Conservation (phyloP, 257 asterid species). For the Solanum gandarillasii region DNA sequence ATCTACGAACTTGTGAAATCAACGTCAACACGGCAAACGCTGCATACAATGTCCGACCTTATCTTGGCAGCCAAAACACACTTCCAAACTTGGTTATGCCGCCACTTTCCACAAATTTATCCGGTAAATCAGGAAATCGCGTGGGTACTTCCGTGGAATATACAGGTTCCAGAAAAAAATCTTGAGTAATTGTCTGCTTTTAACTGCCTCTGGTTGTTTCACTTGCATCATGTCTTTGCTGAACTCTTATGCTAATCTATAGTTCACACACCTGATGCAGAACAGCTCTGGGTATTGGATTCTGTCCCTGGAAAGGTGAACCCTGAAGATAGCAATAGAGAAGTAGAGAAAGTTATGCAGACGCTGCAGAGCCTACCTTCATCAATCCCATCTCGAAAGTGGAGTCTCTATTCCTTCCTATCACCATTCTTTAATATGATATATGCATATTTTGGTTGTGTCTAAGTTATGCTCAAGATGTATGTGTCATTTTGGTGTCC, state of each 20-base stretch:
- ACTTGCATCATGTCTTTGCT: neutral
- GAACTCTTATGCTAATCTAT: neutral
- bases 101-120: neutral
- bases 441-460: neutral
- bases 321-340: slow-evolving; percentile 50
- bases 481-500: neutral
- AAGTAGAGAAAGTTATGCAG: slow-evolving; percentile 77
- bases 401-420: slow-evolving; percentile 8
- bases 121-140: neutral
- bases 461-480: neutral
- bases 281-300: slow-evolving; percentile 90
- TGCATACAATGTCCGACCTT: neutral
- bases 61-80: neutral
- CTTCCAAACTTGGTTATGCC: neutral
- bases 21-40: neutral
- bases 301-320: slow-evolving; percentile 80
- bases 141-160: neutral
- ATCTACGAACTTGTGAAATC: neutral
- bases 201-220: neutral
- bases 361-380: slow-evolving; percentile 63
- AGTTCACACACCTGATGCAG: slow-evolving; percentile 35
- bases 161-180: neutral
- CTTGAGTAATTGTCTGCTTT: neutral
- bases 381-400: slow-evolving; percentile 70
- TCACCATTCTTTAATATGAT: neutral